Conservation (phyloP, 441 rosid species). For the Gossypium aridum region DNA sequence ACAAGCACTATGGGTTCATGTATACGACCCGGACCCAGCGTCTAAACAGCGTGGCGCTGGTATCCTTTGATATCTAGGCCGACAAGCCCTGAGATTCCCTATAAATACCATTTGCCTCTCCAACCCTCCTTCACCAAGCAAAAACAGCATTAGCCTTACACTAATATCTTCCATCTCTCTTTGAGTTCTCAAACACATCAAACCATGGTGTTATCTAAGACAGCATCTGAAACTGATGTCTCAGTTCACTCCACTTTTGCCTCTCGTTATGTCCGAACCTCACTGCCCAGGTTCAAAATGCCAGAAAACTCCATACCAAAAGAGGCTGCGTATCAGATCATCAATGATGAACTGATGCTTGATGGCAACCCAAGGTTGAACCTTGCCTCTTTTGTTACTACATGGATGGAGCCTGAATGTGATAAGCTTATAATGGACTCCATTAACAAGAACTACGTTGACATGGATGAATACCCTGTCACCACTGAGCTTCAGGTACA, state of each 20-base stretch:
- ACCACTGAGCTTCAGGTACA: slow-evolving; percentile 84
- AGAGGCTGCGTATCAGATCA: slow-evolving; percentile 69
- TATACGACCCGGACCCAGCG: neutral
- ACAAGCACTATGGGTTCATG: neutral
- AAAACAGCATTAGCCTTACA: neutral
- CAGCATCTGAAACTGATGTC: slow-evolving; percentile 51
- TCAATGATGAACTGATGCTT: slow-evolving; percentile 66
- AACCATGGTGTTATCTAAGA: slow-evolving; percentile 60
- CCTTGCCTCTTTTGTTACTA: slow-evolving; percentile 83
- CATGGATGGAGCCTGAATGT: slow-evolving; percentile 99
- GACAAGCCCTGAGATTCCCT: neutral
- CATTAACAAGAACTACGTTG: slow-evolving; percentile 88
- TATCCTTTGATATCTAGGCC: neutral
- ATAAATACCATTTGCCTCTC: slow-evolving; percentile 7
- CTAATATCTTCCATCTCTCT: neutral
- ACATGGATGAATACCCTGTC: slow-evolving; percentile 95
- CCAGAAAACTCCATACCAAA: slow-evolving; percentile 55
- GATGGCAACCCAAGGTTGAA: slow-evolving; percentile 68
- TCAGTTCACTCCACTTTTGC: slow-evolving; percentile 85
- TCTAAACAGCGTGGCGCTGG: neutral
- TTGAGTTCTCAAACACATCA: neutral
- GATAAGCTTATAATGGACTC: slow-evolving; percentile 88
- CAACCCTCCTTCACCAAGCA: neutral
- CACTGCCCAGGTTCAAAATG: slow-evolving; percentile 71
- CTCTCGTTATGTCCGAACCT: slow-evolving; percentile 76